Evolutionary conservation across 345 rosid species (phyloP).

Genomic region (Microthlaspi erraticum): DNA sequence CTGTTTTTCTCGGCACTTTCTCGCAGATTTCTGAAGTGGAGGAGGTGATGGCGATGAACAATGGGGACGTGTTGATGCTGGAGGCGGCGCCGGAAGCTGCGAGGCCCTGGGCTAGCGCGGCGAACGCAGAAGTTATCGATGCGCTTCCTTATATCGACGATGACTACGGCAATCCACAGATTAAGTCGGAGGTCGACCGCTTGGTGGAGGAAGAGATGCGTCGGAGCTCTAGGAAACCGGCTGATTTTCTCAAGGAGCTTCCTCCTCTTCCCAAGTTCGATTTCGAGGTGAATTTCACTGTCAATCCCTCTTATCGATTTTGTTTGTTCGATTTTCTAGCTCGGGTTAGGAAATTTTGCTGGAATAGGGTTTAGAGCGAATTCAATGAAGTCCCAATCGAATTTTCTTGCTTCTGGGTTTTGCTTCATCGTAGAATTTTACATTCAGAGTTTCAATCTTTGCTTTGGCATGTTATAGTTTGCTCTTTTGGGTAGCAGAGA

Average conservation of each 20-base stretch:
- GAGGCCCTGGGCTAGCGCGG: slow-evolving; percentile 68
- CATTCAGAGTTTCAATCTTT: not conserved
- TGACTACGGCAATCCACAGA: slow-evolving; percentile 73
- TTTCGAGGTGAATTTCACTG: slow-evolving; percentile 59
- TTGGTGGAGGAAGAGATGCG: slow-evolving; percentile 98
- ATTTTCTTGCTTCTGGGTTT: not conserved
- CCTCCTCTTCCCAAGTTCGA: slow-evolving; percentile 73
- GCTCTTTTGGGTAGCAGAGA: not conserved
- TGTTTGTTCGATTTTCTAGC: slow-evolving; percentile 17
- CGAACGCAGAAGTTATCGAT: slow-evolving; percentile 75
- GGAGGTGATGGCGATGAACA: slow-evolving; percentile 43
- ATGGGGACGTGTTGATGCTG: slow-evolving; percentile 75
- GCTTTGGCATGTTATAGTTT: slow-evolving; percentile 15
- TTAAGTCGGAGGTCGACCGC: slow-evolving; percentile 87
- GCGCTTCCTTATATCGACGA: slow-evolving; percentile 97
- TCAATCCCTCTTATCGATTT: slow-evolving; percentile 14
- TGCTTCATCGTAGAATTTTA: not conserved
- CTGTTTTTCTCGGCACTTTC: slow-evolving; percentile 1
- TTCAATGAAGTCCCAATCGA: not conserved
- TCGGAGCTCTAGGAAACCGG: slow-evolving; percentile 81
- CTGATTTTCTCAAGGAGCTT: slow-evolving; percentile 82
- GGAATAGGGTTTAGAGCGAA: slow-evolving; percentile 18
- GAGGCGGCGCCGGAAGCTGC: slow-evolving; percentile 70
- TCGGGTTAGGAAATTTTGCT: not conserved
- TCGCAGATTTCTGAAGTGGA: slow-evolving; percentile 19